Conservation (phyloP, 2,329 filamentous ascomycete genomes). For the Periconia sp. region DNA sequence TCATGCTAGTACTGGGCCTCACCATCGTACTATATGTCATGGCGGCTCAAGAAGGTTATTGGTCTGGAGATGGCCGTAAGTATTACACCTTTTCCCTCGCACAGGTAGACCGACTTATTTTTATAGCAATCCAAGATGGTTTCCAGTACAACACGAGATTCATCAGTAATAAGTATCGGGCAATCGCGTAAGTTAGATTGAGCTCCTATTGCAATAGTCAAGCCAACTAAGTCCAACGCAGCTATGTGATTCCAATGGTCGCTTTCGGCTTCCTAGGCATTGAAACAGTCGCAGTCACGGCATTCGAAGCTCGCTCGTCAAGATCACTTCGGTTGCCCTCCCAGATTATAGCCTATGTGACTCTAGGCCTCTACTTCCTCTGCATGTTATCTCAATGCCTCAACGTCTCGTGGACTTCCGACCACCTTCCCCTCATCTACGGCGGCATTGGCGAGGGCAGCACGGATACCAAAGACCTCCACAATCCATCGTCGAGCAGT, state of each 20-base stretch:
- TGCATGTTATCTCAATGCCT: background rate
- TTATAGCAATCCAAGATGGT: background rate
- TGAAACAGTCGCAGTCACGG: background rate
- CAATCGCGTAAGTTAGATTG: background rate
- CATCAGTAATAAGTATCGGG: background rate
- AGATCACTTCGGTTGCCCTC: background rate
- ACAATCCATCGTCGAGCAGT: conserved; percentile 1
- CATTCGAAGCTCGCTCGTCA: conserved; percentile 3
- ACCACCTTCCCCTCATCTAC: conserved; percentile 5
- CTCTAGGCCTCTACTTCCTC: background rate
- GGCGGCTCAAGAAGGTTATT: background rate
- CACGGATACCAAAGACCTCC: conserved; percentile 1
- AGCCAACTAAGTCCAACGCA: background rate
- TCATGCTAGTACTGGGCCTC: background rate
- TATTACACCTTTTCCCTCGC: too few species aligned
- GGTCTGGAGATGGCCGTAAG: background rate
- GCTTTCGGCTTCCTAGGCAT: conserved; percentile 1
- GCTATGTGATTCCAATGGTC: conserved; percentile 3
- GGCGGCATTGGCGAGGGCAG: conserved; percentile 4
- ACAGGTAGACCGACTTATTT: too few species aligned
- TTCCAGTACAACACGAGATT: conserved; percentile 1
- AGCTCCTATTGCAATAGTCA: too few species aligned
- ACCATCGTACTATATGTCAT: conserved; percentile 2
- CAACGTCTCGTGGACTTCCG: conserved; percentile 1
- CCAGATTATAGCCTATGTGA: background rate